These are phyloP conservation scores for Erodium moschatum DNA, from an alignment of 441 rosid species.

Conservation along the genomic window DNA sequence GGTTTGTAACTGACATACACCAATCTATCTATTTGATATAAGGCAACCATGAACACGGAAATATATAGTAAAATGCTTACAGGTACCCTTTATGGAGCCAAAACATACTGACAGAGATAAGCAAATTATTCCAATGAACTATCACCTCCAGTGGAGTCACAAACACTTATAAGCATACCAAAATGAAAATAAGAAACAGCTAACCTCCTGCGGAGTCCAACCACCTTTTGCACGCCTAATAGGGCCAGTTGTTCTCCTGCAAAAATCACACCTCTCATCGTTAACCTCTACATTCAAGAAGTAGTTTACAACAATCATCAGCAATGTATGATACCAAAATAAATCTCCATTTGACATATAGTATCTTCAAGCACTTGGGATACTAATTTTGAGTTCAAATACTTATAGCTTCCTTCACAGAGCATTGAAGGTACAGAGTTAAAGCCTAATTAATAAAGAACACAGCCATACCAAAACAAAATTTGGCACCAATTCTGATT, in stretches of 20 bases:
- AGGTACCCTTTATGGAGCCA: neutral
- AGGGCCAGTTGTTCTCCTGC: constrained; percentile 91
- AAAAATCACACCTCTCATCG: constrained; percentile 14
- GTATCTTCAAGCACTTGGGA: neutral
- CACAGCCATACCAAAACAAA: neutral
- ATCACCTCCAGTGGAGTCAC: neutral
- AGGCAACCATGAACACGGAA: neutral
- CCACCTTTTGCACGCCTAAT: constrained; percentile 97
- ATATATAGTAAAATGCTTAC: constrained; percentile 6
- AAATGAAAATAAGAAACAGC: constrained; percentile 13
- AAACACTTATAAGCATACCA: no score
- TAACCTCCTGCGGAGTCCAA: constrained; percentile 94
- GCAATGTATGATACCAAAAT: neutral
- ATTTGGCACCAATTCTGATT: neutral
- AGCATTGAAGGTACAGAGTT: neutral
- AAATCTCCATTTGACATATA: neutral
- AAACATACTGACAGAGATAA: neutral
- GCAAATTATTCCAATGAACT: neutral
- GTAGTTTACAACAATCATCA: neutral
- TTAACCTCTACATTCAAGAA: neutral
- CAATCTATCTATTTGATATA: neutral
- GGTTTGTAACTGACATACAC: neutral
- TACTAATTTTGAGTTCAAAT: neutral
- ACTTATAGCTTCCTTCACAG: neutral
- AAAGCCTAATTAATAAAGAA: neutral